Percentiles rank a stretch among this genome's conserved stretches.
Evolutionary conservation across 2,329 filamentous ascomycete species (phyloP).

Genomic region (Curvularia spicifera): DNA sequence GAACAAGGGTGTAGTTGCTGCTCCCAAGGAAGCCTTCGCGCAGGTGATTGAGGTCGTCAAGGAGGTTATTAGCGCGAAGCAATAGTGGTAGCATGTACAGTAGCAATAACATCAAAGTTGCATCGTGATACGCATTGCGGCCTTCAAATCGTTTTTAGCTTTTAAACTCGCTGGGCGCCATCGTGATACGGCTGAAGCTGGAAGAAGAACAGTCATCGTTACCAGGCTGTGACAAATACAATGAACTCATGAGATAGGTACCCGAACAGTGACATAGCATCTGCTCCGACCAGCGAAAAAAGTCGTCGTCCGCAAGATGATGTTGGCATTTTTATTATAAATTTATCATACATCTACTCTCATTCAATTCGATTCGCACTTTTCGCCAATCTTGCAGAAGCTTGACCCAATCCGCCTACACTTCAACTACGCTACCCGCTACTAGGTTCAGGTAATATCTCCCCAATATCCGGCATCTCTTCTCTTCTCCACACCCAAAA

Average conservation of each 20-base stretch:
- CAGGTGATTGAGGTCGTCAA: conserved; percentile 82
- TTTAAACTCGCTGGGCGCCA: background rate
- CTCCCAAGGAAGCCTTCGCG: conserved; percentile 75
- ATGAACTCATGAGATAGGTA: background rate
- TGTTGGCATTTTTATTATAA: too few species aligned
- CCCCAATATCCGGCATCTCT: too few species aligned
- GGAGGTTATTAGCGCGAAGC: conserved; percentile 66
- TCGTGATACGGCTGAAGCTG: background rate
- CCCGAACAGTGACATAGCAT: too few species aligned
- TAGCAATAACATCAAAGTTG: conserved; percentile 1
- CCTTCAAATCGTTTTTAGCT: background rate
- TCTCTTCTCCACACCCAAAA: too few species aligned
- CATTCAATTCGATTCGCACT: too few species aligned
- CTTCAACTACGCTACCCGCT: too few species aligned
- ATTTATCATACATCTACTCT: too few species aligned
- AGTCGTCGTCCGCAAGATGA: too few species aligned
- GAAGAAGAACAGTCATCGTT: background rate
- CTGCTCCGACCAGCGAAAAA: too few species aligned
- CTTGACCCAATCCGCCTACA: too few species aligned
- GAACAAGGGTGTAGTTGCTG: conserved; percentile 94
- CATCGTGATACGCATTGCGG: background rate
- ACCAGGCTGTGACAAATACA: background rate
- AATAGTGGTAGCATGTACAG: conserved; percentile 1
- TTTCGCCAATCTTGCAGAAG: too few species aligned
- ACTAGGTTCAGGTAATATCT: too few species aligned